Evolutionary conservation across 169 alveolate species (phyloP).

Genomic region (Eimeria necatrix): DNA sequence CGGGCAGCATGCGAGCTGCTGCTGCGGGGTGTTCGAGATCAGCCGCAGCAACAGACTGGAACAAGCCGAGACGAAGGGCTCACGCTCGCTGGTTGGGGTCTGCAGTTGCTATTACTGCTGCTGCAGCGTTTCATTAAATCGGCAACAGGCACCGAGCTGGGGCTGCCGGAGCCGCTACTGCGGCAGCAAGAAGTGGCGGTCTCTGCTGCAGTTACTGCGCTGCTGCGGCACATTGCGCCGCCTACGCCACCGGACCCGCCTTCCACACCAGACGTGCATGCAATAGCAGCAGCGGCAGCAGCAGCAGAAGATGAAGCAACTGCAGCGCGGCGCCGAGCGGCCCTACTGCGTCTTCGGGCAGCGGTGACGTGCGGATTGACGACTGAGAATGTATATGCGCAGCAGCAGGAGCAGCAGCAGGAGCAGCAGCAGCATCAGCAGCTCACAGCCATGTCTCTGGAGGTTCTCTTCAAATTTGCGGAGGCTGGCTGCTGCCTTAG

Average conservation of each 20-base stretch:
- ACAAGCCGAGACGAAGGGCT: not conserved
- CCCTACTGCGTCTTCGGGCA: constrained; percentile 47
- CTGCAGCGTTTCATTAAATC: not conserved
- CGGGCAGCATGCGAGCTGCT: constrained; percentile 54
- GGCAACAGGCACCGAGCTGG: not conserved
- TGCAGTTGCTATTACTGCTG: constrained; percentile 45
- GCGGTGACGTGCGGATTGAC: constrained; percentile 47
- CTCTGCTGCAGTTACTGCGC: constrained; percentile 42
- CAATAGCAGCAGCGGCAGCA: constrained; percentile 56
- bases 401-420: not conserved
- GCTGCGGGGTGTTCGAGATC: constrained; percentile 44
- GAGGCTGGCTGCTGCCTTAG: constrained; percentile 73
- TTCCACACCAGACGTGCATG: not conserved
- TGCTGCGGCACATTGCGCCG: constrained; percentile 53
- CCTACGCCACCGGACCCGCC: not conserved
- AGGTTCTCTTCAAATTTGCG: constrained; percentile 13
- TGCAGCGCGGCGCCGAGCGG: not conserved
- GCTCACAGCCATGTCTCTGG: constrained; percentile 28
- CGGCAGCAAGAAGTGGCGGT: constrained; percentile 55
- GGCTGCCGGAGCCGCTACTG: constrained; percentile 26
- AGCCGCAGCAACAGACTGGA: constrained; percentile 11
- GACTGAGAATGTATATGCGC: not conserved
- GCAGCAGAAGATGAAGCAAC: constrained; percentile 9
- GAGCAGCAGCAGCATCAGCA: constrained; percentile 1
- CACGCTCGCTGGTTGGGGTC: constrained; percentile 28